A percentile compares a stretch with the other conserved stretches of the same genome.
Evolutionary conservation across 441 rosid genomes (phyloP).

Genomic region (Euphorbia schlechtendalii): DNA sequence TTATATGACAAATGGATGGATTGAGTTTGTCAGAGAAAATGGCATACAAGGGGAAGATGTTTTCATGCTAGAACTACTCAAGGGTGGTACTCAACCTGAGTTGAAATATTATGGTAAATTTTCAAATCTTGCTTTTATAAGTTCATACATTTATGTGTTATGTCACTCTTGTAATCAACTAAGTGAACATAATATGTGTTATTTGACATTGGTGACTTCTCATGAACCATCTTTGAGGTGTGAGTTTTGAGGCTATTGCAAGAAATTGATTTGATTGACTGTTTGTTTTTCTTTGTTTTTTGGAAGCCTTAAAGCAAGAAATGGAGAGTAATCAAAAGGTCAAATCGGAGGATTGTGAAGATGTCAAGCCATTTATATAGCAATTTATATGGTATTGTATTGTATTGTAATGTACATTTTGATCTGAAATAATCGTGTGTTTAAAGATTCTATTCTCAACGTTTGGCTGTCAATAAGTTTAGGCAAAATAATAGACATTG

Average conservation of each 20-base stretch:
- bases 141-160: too few relatives aligned
- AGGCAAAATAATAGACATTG: too few relatives aligned
- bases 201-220: too few relatives aligned
- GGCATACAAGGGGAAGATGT: slow-evolving; percentile 2
- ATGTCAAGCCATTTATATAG: background rate
- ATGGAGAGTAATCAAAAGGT: background rate
- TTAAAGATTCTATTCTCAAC: too few relatives aligned
- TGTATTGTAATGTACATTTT: background rate
- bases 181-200: too few relatives aligned
- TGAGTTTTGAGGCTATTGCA: background rate
- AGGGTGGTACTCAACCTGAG: background rate
- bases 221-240: too few relatives aligned
- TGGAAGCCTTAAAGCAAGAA: slow-evolving; percentile 3
- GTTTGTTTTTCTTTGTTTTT: background rate
- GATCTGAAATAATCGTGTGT: background rate
- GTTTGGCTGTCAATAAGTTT: too few relatives aligned
- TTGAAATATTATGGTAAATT: slow-evolving; percentile 10
- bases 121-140: background rate
- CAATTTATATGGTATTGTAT: background rate
- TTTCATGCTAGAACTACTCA: slow-evolving; percentile 5
- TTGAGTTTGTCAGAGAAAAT: background rate
- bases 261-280: background rate
- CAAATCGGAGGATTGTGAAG: background rate
- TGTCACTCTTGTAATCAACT: too few relatives aligned
- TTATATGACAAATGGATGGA: background rate